phyloP scores from a whole-genome alignment of 352 stramenopile species.

The Lagenidium giganteum region DNA sequence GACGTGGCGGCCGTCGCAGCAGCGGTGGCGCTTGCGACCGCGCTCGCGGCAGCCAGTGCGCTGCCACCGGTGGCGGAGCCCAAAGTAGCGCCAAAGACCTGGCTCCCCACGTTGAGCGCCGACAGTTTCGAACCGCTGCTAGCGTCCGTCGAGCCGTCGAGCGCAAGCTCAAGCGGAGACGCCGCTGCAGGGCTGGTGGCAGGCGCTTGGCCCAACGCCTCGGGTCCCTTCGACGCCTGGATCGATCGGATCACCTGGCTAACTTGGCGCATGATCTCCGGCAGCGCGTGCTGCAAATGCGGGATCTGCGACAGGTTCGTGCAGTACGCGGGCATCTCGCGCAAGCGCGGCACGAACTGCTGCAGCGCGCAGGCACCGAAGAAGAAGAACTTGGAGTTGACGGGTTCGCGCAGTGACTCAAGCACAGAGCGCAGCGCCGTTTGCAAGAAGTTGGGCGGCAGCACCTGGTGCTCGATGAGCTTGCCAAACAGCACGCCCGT shows the following conservation, averaged over 20 bases:
- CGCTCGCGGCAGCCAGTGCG: too few species aligned
- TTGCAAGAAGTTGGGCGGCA: constrained; percentile 95
- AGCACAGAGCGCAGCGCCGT: constrained; percentile 96
- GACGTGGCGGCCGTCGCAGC: too few species aligned
- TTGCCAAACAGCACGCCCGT: constrained; percentile 96
- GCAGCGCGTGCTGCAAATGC: constrained; percentile 91
- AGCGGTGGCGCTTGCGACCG: too few species aligned
- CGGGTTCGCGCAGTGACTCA: constrained; percentile 91
- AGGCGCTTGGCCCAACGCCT: background rate
- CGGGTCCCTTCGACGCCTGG: too few species aligned
- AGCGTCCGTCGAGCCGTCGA: too few species aligned
- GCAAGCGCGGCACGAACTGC: constrained; percentile 93
- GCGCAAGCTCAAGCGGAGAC: too few species aligned
- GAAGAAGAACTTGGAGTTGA: constrained; percentile 96
- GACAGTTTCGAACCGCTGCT: too few species aligned
- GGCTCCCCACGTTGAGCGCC: too few species aligned
- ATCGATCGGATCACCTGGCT: constrained; percentile 64
- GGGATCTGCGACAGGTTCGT: constrained; percentile 97
- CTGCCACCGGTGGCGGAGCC: too few species aligned
- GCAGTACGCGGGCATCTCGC: constrained; percentile 95
- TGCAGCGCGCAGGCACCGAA: constrained; percentile 97
- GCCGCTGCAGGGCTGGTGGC: background rate
- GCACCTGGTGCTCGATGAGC: constrained; percentile 96
- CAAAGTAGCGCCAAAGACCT: too few species aligned
- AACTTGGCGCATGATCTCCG: constrained; percentile 81